These are phyloP conservation scores for Phytophthora sp. DNA, from an alignment of 352 stramenopile genomes.

Conservation along the genomic window DNA sequence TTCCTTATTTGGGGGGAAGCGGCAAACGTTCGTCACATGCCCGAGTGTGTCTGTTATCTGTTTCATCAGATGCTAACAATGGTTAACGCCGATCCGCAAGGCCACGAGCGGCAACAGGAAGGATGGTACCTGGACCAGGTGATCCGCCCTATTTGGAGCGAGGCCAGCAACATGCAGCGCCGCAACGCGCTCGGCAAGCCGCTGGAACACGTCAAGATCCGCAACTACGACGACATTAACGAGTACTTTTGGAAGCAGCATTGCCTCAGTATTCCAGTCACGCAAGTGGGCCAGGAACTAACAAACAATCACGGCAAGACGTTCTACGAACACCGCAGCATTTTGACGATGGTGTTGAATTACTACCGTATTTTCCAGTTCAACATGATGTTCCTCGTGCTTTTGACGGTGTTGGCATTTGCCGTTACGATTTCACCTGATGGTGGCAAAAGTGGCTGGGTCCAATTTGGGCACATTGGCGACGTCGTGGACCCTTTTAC, in stretches of 20 bases:
- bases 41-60: constrained; percentile 97
- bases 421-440: constrained; percentile 61
- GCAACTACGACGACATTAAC: constrained; percentile 87
- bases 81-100: constrained; percentile 58
- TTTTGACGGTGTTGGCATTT: constrained; percentile 61
- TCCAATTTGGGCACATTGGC: constrained; percentile 62
- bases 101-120: constrained; percentile 44
- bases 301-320: constrained; percentile 74
- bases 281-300: constrained; percentile 53
- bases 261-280: constrained; percentile 61
- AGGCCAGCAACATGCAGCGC: constrained; percentile 77
- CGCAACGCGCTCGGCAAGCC: constrained; percentile 62
- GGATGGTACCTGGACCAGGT: constrained; percentile 71
- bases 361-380: constrained; percentile 89
- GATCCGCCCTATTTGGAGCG: constrained; percentile 71
- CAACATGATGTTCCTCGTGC: constrained; percentile 77
- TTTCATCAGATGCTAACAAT: constrained; percentile 89
- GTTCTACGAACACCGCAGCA: constrained; percentile 78
- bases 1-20: constrained; percentile 97
- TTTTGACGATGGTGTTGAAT: constrained; percentile 76
- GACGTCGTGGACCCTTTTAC: constrained; percentile 61
- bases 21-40: constrained; percentile 97
- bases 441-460: constrained; percentile 60
- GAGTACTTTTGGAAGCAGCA: constrained; percentile 83
- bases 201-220: constrained; percentile 76